Evolutionary conservation across 306 rosid species (phyloP).

Genomic region (Bauhinia variegata): DNA sequence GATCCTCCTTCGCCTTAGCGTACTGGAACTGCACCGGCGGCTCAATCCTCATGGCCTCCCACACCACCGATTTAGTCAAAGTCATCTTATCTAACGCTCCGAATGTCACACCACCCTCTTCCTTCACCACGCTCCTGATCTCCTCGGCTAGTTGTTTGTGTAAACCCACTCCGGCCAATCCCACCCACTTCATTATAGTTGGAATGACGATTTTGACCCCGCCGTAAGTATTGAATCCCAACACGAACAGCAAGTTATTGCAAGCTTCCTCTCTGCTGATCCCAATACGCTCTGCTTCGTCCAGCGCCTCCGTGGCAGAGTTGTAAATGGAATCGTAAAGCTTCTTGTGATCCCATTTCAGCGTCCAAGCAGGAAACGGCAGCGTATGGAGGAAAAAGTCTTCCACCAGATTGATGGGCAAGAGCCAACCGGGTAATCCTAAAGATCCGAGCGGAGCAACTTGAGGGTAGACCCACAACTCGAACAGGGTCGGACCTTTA

Average conservation of each 20-base stretch:
- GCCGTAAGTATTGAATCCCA: constrained; percentile 50
- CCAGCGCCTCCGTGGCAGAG: constrained; percentile 31
- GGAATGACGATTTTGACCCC: constrained; percentile 52
- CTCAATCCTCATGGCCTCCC: constrained; percentile 62
- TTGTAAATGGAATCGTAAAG: constrained; percentile 38
- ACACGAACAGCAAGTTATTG: constrained; percentile 47
- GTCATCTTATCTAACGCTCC: constrained; percentile 54
- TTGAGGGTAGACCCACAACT: constrained; percentile 41
- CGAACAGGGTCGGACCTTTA: constrained; percentile 20
- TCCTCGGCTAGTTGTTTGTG: constrained; percentile 56
- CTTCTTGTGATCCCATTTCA: constrained; percentile 34
- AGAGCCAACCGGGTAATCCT: constrained; percentile 40
- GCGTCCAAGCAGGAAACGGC: constrained; percentile 33
- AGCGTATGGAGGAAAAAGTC: constrained; percentile 42
- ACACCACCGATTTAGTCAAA: constrained; percentile 61
- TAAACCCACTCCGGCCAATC: constrained; percentile 46
- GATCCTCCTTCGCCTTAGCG: constrained; percentile 66
- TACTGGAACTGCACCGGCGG: constrained; percentile 73
- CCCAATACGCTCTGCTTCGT: constrained; percentile 40
- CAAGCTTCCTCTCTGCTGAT: constrained; percentile 47
- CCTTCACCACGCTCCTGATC: constrained; percentile 50
- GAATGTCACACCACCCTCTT: constrained; percentile 49
- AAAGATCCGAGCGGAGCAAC: constrained; percentile 39
- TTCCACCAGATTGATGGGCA: constrained; percentile 20
- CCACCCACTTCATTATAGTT: constrained; percentile 51